These are phyloP conservation scores for Pseudogymnoascus sp. DNA, from an alignment of 2,329 filamentous ascomycete genomes.

Conservation along the genomic window DNA sequence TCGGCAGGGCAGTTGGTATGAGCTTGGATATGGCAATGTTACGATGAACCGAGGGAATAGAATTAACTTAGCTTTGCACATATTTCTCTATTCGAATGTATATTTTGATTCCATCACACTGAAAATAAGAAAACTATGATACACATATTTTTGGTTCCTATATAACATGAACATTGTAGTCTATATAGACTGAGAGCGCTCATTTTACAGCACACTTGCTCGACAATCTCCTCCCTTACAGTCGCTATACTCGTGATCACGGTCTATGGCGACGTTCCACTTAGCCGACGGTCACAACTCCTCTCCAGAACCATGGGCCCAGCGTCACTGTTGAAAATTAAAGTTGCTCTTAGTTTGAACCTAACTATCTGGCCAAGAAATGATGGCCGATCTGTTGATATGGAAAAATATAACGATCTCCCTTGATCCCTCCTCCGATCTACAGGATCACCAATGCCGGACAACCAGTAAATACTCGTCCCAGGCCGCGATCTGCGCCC, in stretches of 20 bases:
- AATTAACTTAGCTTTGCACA: not conserved
- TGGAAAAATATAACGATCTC: not conserved
- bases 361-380: not conserved
- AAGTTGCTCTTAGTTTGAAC: not conserved
- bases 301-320: not conserved
- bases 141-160: not conserved
- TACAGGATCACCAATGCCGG: slow-evolving; percentile 54
- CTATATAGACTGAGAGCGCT: not conserved
- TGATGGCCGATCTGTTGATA: not conserved
- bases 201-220: not conserved
- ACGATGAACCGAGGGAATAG: no score
- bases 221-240: not conserved
- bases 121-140: not conserved
- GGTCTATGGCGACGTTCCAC: not conserved
- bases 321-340: not conserved
- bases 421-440: slow-evolving; percentile 3
- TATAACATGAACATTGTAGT: not conserved
- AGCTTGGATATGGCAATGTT: not conserved
- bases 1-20: not conserved
- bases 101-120: not conserved
- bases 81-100: slow-evolving; percentile 3
- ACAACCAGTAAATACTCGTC: slow-evolving; percentile 60
- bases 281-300: not conserved
- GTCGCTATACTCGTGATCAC: not conserved
- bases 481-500: slow-evolving; percentile 56